A percentile compares a stretch with the other conserved stretches of the same genome.
phyloP scores from a whole-genome alignment of 371 early-diverging fungal genomes.

The Mortierella sp. region DNA sequence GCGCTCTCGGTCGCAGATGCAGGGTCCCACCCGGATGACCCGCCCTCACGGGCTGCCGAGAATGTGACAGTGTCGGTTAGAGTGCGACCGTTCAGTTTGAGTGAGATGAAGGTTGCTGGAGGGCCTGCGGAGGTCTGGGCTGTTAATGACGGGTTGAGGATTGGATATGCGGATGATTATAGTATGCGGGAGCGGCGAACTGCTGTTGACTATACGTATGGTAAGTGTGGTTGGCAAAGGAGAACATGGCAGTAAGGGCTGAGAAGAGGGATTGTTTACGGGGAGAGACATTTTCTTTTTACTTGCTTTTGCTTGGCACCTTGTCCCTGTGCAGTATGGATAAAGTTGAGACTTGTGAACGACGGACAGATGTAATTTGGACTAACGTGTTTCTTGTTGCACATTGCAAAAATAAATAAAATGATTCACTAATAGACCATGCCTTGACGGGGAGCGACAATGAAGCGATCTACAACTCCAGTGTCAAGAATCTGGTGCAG shows the following conservation, averaged over 20 bases:
- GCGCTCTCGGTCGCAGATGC: neutral
- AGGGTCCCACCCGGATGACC: neutral
- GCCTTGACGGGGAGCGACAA: slow-evolving; percentile 57
- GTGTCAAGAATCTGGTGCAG: slow-evolving; percentile 52
- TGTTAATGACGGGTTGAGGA: slow-evolving; percentile 9
- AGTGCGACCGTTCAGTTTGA: slow-evolving; percentile 21
- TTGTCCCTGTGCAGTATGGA: neutral
- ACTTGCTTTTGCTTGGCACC: neutral
- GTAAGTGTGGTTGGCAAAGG: slow-evolving; percentile 1
- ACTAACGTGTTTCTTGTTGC: neutral
- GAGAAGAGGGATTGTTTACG: neutral
- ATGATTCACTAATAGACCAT: slow-evolving; percentile 35
- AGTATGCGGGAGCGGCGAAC: slow-evolving; percentile 22
- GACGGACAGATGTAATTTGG: neutral
- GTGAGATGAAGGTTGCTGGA: slow-evolving; percentile 22
- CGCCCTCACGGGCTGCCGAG: slow-evolving; percentile 21
- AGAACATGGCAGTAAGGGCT: neutral
- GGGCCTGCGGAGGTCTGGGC: slow-evolving; percentile 31
- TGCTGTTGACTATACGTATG: slow-evolving; percentile 33
- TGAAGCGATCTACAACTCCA: slow-evolving; percentile 41
- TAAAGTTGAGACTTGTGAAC: neutral
- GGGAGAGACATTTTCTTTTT: too few species aligned
- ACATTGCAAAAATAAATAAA: neutral
- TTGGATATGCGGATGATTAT: slow-evolving; percentile 33
- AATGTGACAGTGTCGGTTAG: slow-evolving; percentile 38